These are phyloP conservation scores for Tricholoma bakamatsutake DNA, from an alignment of 768 basidiomycete genomes.

Conservation along the genomic window DNA sequence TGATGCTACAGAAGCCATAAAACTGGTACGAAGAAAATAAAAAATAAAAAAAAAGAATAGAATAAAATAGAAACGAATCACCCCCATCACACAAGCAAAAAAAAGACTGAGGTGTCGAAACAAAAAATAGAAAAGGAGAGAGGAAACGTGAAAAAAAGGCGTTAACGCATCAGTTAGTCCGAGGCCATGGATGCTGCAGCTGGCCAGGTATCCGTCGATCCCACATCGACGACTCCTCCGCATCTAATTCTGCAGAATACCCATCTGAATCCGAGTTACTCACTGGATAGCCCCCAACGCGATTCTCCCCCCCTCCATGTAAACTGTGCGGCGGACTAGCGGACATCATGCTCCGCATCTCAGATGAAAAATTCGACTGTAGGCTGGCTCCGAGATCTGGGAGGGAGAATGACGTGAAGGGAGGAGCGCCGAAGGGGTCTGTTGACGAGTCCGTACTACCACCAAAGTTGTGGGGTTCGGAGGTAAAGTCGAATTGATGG, in stretches of 20 bases:
- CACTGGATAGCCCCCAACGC: neutral
- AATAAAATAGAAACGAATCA: no score
- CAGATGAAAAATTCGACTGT: slow-evolving; percentile 1
- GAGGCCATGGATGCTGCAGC: neutral
- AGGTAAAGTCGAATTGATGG: slow-evolving; percentile 4
- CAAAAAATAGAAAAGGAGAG: neutral
- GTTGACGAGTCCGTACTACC: slow-evolving; percentile 1
- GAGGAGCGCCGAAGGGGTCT: slow-evolving; percentile 5
- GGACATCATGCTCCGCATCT: neutral
- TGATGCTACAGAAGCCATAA: no score
- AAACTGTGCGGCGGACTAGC: neutral
- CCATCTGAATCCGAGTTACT: slow-evolving; percentile 1
- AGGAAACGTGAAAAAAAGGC: neutral
- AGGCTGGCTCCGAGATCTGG: slow-evolving; percentile 13
- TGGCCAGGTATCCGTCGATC: neutral
- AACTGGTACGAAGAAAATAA: no score
- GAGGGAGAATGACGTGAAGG: slow-evolving; percentile 8
- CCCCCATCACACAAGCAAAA: no score
- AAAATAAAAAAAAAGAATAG: no score
- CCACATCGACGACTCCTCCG: neutral
- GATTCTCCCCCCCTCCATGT: neutral
- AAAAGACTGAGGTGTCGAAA: neutral
- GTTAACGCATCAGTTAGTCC: slow-evolving; percentile 1
- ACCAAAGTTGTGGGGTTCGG: neutral
- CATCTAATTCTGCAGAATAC: neutral